phyloP scores from a whole-genome alignment of 2,329 filamentous ascomycete species.

The Fusarium graminum region DNA sequence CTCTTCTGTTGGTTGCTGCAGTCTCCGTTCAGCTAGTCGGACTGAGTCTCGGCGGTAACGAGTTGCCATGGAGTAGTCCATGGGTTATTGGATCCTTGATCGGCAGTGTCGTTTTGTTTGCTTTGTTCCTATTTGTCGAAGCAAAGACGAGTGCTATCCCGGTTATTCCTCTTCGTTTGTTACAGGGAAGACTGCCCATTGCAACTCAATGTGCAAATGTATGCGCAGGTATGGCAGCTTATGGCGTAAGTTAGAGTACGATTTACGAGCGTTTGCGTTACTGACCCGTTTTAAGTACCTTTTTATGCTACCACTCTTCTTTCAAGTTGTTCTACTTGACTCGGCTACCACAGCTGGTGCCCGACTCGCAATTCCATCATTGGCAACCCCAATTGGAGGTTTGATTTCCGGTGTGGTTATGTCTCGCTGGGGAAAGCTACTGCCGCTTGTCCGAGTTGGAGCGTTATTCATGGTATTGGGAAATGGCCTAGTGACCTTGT shows the following conservation, averaged over 20 bases:
- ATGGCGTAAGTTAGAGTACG: conserved; percentile 64
- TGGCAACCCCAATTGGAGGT: conserved; percentile 70
- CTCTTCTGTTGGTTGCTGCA: conserved; percentile 68
- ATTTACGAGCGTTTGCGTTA: background rate
- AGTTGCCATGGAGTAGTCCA: conserved; percentile 64
- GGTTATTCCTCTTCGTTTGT: conserved; percentile 67
- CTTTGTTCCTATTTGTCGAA: conserved; percentile 63
- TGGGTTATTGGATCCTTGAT: conserved; percentile 62
- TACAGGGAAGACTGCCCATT: conserved; percentile 67
- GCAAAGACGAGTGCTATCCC: conserved; percentile 63
- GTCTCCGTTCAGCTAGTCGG: conserved; percentile 70
- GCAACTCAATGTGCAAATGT: conserved; percentile 70
- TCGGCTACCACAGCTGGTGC: conserved; percentile 74
- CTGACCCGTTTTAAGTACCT: conserved; percentile 62
- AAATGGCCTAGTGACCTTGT: conserved; percentile 63
- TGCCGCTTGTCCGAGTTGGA: conserved; percentile 65
- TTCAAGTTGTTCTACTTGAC: conserved; percentile 74
- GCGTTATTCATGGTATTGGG: conserved; percentile 66
- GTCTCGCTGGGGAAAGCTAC: conserved; percentile 66
- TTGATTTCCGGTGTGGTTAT: conserved; percentile 70
- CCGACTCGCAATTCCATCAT: conserved; percentile 72
- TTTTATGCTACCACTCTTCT: conserved; percentile 79
- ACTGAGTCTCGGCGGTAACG: conserved; percentile 68
- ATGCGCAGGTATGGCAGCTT: conserved; percentile 71
- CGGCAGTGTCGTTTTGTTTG: conserved; percentile 59